These are phyloP conservation scores for Gnomoniopsis sp. DNA, from an alignment of 2,329 filamentous ascomycete genomes.

Conservation along the genomic window DNA sequence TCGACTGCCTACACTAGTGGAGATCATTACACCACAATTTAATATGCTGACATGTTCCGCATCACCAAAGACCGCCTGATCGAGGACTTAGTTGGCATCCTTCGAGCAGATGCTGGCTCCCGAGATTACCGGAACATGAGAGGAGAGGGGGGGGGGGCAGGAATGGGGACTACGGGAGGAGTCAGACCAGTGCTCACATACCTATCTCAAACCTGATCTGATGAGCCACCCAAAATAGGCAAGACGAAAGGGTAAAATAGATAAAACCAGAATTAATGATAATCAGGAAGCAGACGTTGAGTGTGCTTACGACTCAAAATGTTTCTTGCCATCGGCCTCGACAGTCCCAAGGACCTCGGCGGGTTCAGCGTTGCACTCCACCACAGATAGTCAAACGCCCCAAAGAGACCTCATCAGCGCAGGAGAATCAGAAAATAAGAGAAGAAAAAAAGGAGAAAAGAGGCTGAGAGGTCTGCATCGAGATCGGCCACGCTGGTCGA, in stretches of 20 bases:
- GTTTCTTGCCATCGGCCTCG: not conserved
- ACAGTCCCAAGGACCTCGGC: constrained; percentile 4
- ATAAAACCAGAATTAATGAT: not conserved
- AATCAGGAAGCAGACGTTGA: not conserved
- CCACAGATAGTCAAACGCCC: too few relatives aligned
- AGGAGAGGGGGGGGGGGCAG: too few relatives aligned
- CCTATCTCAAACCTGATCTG: not conserved
- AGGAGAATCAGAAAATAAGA: not conserved
- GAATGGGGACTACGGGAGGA: too few relatives aligned
- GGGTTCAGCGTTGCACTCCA: not conserved
- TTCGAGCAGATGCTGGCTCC: not conserved
- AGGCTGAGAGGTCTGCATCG: too few relatives aligned
- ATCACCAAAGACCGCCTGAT: too few relatives aligned
- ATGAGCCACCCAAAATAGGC: too few relatives aligned
- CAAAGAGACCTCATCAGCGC: not conserved
- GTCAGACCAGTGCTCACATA: constrained; percentile 1
- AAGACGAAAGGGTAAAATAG: not conserved
- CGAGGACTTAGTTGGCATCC: not conserved
- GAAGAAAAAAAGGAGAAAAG: too few relatives aligned
- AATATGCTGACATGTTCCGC: too few relatives aligned
- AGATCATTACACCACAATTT: not conserved
- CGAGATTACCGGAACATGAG: not conserved
- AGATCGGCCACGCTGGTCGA: constrained; percentile 3
- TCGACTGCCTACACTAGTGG: constrained; percentile 14
- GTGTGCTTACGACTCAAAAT: not conserved